These are phyloP conservation scores for Trichoderma gracile DNA, from an alignment of 2,329 filamentous ascomycete species.

Conservation along the genomic window DNA sequence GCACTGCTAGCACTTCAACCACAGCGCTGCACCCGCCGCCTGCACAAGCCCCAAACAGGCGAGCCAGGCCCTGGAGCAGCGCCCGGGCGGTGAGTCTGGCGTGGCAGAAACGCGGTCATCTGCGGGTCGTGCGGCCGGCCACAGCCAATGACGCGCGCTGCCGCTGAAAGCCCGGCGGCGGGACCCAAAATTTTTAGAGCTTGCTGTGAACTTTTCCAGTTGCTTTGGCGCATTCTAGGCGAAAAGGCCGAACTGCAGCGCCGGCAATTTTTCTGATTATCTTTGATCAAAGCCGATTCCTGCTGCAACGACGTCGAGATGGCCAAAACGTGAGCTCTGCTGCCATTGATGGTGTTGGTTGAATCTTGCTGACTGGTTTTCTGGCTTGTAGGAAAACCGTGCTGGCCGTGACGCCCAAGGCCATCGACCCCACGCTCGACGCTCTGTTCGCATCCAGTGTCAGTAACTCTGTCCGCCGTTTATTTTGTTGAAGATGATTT, in stretches of 20 bases:
- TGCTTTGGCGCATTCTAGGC: conserved; percentile 22
- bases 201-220: conserved; percentile 24
- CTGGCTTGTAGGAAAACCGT: conserved; percentile 39
- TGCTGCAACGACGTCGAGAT: conserved; percentile 23
- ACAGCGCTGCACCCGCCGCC: conserved; percentile 16
- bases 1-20: background rate
- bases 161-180: conserved; percentile 31
- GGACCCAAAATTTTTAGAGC: conserved; percentile 27
- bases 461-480: conserved; percentile 42
- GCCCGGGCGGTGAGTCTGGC: conserved; percentile 39
- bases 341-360: conserved; percentile 1
- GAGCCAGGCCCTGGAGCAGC: conserved; percentile 24
- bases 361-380: conserved; percentile 27
- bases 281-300: background rate
- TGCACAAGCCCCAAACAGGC: conserved; percentile 15
- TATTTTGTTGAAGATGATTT: background rate
- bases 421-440: conserved; percentile 67
- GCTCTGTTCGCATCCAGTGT: conserved; percentile 74
- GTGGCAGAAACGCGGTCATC: conserved; percentile 37
- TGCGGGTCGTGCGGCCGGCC: conserved; percentile 24
- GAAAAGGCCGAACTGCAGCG: conserved; percentile 9
- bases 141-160: conserved; percentile 39
- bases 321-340: conserved; percentile 32
- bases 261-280: conserved; percentile 1
- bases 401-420: conserved; percentile 51